phyloP scores from a whole-genome alignment of 2,329 filamentous ascomycete genomes.

The Xylaria arbuscula region DNA sequence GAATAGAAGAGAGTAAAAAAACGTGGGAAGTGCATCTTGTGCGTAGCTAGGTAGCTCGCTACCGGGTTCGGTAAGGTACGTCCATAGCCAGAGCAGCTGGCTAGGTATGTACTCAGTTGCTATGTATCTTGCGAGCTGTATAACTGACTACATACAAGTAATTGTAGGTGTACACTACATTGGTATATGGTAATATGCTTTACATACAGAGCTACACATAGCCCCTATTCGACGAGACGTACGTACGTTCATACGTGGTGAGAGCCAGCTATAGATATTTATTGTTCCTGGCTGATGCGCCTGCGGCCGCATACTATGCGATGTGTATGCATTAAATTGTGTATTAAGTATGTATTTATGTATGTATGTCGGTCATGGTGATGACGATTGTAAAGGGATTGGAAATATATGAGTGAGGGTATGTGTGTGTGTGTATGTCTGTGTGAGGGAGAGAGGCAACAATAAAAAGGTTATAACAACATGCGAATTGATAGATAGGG shows the following conservation, averaged over 20 bases:
- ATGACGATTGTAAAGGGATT: no score
- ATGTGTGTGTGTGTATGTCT: no score
- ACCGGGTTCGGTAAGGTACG: no score
- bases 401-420: no score
- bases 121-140: not conserved
- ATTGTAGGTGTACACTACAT: not conserved
- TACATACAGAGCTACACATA: slow-evolving; percentile 5
- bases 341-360: no score
- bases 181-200: not conserved
- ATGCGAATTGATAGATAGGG: no score
- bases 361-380: no score
- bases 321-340: no score
- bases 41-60: not conserved
- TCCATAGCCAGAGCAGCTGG: not conserved
- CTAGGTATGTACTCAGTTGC: not conserved
- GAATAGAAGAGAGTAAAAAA: slow-evolving; percentile 2
- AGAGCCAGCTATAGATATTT: no score
- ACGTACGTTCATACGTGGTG: not conserved
- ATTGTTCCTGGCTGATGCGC: no score
- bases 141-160: not conserved
- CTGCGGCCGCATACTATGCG: not conserved
- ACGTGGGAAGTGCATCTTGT: slow-evolving; percentile 1
- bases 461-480: no score
- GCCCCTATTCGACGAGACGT: not conserved
- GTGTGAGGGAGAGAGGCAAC: no score